Evolutionary conservation across 1,284 basidiomycete species (phyloP).

Genomic region (Moniliophthora roreri): DNA sequence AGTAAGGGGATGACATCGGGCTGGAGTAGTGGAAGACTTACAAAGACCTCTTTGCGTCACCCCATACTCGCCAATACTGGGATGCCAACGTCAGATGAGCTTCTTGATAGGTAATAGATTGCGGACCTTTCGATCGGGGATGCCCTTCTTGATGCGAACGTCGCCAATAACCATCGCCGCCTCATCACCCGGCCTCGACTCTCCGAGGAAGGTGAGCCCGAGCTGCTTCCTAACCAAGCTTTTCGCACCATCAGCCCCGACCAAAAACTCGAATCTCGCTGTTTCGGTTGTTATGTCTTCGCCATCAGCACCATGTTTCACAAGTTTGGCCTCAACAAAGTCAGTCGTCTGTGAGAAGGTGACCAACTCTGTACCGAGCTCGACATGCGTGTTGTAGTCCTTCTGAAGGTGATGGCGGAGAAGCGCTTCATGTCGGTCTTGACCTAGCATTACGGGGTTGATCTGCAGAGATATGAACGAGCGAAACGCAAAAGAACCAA

Average conservation of each 20-base stretch:
- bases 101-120: neutral
- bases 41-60: conserved; percentile 26
- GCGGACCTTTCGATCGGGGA: conserved; percentile 29
- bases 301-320: neutral
- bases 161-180: conserved; percentile 23
- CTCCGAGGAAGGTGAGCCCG: conserved; percentile 30
- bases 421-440: conserved; percentile 24
- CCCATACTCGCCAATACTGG: conserved; percentile 37
- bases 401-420: conserved; percentile 26
- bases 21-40: conserved; percentile 16
- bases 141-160: conserved; percentile 27
- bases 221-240: conserved; percentile 32
- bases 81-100: neutral
- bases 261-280: conserved; percentile 32
- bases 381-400: conserved; percentile 24
- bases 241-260: conserved; percentile 41
- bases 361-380: conserved; percentile 27
- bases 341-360: conserved; percentile 27
- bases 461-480: conserved; percentile 5
- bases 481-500: neutral
- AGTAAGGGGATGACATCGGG: neutral
- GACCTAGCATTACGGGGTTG: conserved; percentile 21
- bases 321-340: conserved; percentile 7
- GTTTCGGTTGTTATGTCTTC: conserved; percentile 21
- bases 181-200: conserved; percentile 22